These are phyloP conservation scores for Onygenales sp. DNA, from an alignment of 2,329 filamentous ascomycete genomes.

Conservation along the genomic window DNA sequence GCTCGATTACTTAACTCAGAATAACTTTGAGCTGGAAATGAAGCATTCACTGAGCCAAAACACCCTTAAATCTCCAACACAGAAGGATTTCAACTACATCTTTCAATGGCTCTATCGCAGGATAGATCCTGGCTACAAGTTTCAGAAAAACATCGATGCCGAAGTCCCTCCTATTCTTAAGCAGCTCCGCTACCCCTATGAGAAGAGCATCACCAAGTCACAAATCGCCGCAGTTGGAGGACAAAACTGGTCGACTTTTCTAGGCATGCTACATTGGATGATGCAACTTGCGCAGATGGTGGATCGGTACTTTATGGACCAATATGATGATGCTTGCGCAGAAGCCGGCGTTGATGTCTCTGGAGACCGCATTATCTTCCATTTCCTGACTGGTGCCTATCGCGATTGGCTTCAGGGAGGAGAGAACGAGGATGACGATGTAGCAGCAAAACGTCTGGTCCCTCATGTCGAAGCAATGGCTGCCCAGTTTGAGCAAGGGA, in stretches of 20 bases:
- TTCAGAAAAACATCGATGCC: constrained; percentile 89
- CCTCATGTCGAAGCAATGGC: constrained; percentile 87
- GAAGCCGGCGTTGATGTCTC: constrained; percentile 81
- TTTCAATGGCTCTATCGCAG: constrained; percentile 97
- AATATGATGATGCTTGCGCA: constrained; percentile 82
- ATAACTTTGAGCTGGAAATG: constrained; percentile 98
- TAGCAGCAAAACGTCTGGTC: constrained; percentile 64
- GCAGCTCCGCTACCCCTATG: constrained; percentile 88
- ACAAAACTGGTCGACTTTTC: constrained; percentile 92
- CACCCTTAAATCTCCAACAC: constrained; percentile 84
- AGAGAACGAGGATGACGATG: constrained; percentile 78
- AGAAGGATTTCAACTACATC: constrained; percentile 97
- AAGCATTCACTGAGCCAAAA: constrained; percentile 89
- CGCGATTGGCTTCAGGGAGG: constrained; percentile 89
- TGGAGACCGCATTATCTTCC: constrained; percentile 87
- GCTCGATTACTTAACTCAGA: constrained; percentile 79
- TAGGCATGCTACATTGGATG: constrained; percentile 95
- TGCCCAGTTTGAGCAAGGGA: constrained; percentile 71
- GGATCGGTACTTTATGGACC: constrained; percentile 66
- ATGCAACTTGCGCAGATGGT: constrained; percentile 96
- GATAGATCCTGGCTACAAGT: constrained; percentile 87
- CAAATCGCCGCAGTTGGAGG: constrained; percentile 91
- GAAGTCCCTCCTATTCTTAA: constrained; percentile 90
- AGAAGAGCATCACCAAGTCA: constrained; percentile 91
- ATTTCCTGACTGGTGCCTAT: constrained; percentile 84